Evolutionary conservation across 495 filamentous ascomycete species (phyloP).

Genomic region (Penicillium egyptiacum): DNA sequence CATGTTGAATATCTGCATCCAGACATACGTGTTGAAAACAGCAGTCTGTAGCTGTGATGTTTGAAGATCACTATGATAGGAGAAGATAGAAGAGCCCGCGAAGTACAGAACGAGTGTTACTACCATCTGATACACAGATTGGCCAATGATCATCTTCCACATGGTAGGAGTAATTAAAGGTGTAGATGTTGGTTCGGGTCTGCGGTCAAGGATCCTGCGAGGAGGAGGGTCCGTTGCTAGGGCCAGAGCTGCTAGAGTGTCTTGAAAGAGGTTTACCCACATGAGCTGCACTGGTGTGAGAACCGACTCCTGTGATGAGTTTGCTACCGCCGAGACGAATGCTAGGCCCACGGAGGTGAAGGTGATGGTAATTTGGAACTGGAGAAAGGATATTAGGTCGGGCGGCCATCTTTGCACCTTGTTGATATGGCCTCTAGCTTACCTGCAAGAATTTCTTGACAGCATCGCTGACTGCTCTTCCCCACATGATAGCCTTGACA

Average conservation of each 20-base stretch:
- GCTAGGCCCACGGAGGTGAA: conserved; percentile 72
- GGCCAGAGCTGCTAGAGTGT: conserved; percentile 74
- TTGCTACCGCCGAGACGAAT: conserved; percentile 65
- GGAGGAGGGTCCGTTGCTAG: conserved; percentile 72
- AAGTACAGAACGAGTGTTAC: conserved; percentile 70
- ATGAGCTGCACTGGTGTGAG: conserved; percentile 74
- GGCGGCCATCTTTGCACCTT: not conserved
- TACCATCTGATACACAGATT: conserved; percentile 67
- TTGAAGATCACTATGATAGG: not conserved
- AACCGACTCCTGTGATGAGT: conserved; percentile 56
- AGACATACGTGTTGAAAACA: conserved; percentile 77
- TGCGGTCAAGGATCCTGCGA: conserved; percentile 58
- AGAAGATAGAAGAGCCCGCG: conserved; percentile 56
- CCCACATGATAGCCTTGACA: conserved; percentile 73
- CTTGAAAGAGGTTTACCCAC: conserved; percentile 82
- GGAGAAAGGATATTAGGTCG: conserved; percentile 18
- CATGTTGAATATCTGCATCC: conserved; percentile 82
- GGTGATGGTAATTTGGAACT: conserved; percentile 81
- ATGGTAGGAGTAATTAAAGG: conserved; percentile 67
- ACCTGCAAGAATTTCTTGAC: conserved; percentile 74
- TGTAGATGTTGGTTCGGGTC: conserved; percentile 64
- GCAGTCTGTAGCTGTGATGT: conserved; percentile 52
- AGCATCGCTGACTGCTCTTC: conserved; percentile 71
- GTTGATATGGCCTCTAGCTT: not conserved
- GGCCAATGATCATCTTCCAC: conserved; percentile 82